A percentile compares a stretch with the other conserved stretches of the same genome.
Conservation (phyloP, 768 basidiomycete genomes). For the Agaricus blazei region DNA sequence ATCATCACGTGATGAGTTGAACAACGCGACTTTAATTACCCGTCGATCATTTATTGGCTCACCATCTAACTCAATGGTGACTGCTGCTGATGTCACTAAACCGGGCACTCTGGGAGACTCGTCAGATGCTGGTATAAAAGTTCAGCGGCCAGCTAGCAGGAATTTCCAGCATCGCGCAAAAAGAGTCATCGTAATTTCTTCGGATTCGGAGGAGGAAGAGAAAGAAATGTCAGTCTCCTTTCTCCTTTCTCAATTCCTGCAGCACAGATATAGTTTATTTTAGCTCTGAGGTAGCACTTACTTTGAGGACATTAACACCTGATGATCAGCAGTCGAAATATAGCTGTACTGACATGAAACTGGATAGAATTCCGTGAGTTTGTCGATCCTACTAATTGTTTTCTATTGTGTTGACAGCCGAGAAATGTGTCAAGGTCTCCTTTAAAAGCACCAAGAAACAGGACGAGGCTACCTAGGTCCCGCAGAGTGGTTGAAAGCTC, state of each 20-base stretch:
- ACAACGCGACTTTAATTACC: slow-evolving; percentile 2
- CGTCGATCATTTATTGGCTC: not conserved
- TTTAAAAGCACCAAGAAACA: not conserved
- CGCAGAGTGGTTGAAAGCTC: slow-evolving; percentile 32
- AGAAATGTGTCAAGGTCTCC: slow-evolving; percentile 8
- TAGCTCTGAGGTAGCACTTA: not conserved
- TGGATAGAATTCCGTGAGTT: not conserved
- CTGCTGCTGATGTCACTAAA: not conserved
- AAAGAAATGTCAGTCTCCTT: slow-evolving; percentile 1
- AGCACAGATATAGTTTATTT: not conserved
- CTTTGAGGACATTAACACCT: not conserved
- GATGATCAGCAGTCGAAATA: not conserved
- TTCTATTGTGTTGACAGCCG: not conserved
- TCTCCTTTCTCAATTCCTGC: not conserved
- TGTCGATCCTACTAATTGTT: not conserved
- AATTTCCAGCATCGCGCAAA: slow-evolving; percentile 1
- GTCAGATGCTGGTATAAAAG: not conserved
- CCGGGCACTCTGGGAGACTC: not conserved
- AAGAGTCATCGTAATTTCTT: slow-evolving; percentile 53
- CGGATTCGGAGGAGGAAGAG: slow-evolving; percentile 33
- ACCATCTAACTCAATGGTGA: not conserved
- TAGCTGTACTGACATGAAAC: not conserved
- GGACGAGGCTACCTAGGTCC: slow-evolving; percentile 10
- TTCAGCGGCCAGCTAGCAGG: too few species aligned
- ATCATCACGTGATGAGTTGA: slow-evolving; percentile 7